These are phyloP conservation scores for Ascoidea rubescens DNA, from an alignment of 805 yeast genomes.

Conservation along the genomic window DNA sequence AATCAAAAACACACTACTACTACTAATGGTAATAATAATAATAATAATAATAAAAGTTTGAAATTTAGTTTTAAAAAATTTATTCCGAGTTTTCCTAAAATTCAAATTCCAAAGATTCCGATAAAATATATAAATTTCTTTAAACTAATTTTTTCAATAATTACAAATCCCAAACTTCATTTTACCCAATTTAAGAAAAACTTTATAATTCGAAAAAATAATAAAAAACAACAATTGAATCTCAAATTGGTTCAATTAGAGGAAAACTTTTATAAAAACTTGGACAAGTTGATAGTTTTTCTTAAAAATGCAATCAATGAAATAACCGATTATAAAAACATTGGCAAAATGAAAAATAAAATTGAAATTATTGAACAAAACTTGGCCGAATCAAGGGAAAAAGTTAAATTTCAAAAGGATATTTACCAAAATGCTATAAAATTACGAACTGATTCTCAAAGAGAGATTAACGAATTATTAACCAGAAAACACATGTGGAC, in stretches of 20 bases:
- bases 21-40: no score
- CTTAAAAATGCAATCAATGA: slow-evolving; percentile 33
- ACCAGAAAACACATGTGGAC: slow-evolving; percentile 81
- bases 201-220: background rate
- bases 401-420: slow-evolving; percentile 34
- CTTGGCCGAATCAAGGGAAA: slow-evolving; percentile 31
- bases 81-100: background rate
- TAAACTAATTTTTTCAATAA: no score
- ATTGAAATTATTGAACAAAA: slow-evolving; percentile 44
- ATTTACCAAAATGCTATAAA: slow-evolving; percentile 48
- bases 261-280: background rate
- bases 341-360: slow-evolving; percentile 52
- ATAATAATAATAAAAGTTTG: background rate
- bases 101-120: background rate
- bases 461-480: slow-evolving; percentile 73
- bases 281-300: background rate
- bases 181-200: background rate
- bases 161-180: background rate
- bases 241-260: no score
- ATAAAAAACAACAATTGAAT: background rate
- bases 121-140: no score
- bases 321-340: slow-evolving; percentile 79
- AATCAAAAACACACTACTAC: no score
- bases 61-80: no score
- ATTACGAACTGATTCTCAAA: slow-evolving; percentile 55